A percentile compares a stretch with the other conserved stretches of the same genome.
phyloP scores from a whole-genome alignment of 352 stramenopile genomes.

The Globisporangium radiosum region DNA sequence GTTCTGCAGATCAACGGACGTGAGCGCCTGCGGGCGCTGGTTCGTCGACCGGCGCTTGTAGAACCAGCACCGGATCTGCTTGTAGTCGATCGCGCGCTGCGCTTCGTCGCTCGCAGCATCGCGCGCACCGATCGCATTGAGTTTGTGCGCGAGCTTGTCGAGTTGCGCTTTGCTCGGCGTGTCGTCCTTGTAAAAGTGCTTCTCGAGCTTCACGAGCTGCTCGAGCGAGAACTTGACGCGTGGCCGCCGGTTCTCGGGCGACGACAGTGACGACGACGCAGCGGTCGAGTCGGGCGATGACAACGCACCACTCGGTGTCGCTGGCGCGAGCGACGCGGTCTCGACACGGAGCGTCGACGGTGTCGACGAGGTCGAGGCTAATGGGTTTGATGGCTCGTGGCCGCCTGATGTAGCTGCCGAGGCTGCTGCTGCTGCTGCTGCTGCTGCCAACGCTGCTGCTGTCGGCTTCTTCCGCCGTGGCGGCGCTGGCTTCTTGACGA shows the following conservation, averaged over 20 bases:
- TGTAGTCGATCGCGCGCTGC: slow-evolving; percentile 75
- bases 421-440: neutral
- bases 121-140: slow-evolving; percentile 58
- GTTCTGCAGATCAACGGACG: slow-evolving; percentile 44
- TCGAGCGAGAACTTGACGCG: slow-evolving; percentile 75
- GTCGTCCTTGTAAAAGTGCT: slow-evolving; percentile 79
- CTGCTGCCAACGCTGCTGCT: slow-evolving; percentile 1
- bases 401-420: too few species aligned
- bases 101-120: slow-evolving; percentile 49
- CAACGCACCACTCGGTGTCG: slow-evolving; percentile 25
- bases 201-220: slow-evolving; percentile 74
- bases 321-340: slow-evolving; percentile 37
- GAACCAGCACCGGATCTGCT: slow-evolving; percentile 85
- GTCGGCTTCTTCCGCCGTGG: slow-evolving; percentile 50
- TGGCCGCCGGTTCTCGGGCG: slow-evolving; percentile 51
- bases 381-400: too few species aligned
- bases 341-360: slow-evolving; percentile 32
- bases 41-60: slow-evolving; percentile 82
- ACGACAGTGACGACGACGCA: slow-evolving; percentile 15
- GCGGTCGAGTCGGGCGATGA: slow-evolving; percentile 57
- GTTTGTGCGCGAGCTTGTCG: slow-evolving; percentile 65
- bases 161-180: slow-evolving; percentile 74
- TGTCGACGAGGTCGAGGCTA: too few species aligned
- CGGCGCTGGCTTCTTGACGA: slow-evolving; percentile 18
- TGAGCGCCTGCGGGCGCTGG: slow-evolving; percentile 63